A percentile compares a stretch with the other conserved stretches of the same genome.
These are phyloP conservation scores for Knoxdaviesia capensis DNA, from an alignment of 2,329 filamentous ascomycete species.

Conservation along the genomic window DNA sequence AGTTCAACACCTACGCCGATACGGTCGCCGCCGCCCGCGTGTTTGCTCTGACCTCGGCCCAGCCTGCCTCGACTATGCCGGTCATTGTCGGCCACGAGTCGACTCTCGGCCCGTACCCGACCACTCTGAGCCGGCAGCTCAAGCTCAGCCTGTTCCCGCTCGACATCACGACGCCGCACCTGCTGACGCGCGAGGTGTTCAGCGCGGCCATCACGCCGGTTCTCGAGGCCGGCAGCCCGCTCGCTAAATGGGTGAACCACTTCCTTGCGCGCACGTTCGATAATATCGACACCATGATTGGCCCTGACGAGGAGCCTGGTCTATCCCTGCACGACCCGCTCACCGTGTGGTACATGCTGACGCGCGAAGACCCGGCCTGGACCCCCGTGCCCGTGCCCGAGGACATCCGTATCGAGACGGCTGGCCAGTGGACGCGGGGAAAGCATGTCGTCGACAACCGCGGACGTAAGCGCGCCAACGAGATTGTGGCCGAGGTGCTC, in stretches of 20 bases:
- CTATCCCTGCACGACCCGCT: slow-evolving; percentile 60
- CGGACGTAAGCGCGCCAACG: slow-evolving; percentile 29
- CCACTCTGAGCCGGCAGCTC: slow-evolving; percentile 38
- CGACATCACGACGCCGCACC: slow-evolving; percentile 56
- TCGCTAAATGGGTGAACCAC: slow-evolving; percentile 52
- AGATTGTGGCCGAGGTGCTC: slow-evolving; percentile 17
- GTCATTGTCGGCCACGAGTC: slow-evolving; percentile 31
- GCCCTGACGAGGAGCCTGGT: slow-evolving; percentile 34
- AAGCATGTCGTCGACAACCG: slow-evolving; percentile 75
- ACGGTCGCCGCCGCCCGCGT: slow-evolving; percentile 56
- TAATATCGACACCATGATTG: slow-evolving; percentile 44
- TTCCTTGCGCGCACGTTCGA: slow-evolving; percentile 53
- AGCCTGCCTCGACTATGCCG: slow-evolving; percentile 64
- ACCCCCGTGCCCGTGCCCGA: slow-evolving; percentile 37
- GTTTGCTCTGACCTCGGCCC: slow-evolving; percentile 55
- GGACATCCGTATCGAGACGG: slow-evolving; percentile 77
- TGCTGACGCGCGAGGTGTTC: slow-evolving; percentile 42
- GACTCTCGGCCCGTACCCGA: slow-evolving; percentile 40
- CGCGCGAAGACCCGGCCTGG: slow-evolving; percentile 36
- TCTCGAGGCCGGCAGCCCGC: slow-evolving; percentile 42
- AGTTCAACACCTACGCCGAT: slow-evolving; percentile 94
- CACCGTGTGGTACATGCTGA: slow-evolving; percentile 60
- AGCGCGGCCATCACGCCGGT: slow-evolving; percentile 30
- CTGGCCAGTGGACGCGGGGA: slow-evolving; percentile 85
- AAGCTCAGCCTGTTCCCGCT: slow-evolving; percentile 55